phyloP scores from a whole-genome alignment of 768 basidiomycete species.

The Hygrocybe coccinea region DNA sequence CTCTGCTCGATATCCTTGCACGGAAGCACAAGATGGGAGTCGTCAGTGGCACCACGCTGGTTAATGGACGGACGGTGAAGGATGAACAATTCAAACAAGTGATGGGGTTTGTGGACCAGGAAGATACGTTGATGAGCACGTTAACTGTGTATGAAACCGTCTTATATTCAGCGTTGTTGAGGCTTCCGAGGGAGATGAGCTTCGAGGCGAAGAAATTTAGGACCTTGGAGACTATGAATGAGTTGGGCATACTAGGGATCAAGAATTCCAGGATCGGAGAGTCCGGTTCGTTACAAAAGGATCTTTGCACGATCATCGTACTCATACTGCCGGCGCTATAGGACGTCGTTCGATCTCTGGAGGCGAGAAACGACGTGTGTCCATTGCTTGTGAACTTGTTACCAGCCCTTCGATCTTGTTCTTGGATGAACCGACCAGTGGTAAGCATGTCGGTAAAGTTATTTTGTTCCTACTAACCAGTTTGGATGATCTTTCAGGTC shows the following conservation, averaged over 20 bases:
- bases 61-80: slow-evolving; percentile 79
- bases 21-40: slow-evolving; percentile 79
- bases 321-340: slow-evolving; percentile 23
- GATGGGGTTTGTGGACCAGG: slow-evolving; percentile 95
- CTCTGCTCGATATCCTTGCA: slow-evolving; percentile 93
- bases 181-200: slow-evolving; percentile 93
- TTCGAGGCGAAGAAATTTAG: slow-evolving; percentile 91
- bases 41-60: slow-evolving; percentile 68
- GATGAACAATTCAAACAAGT: slow-evolving; percentile 77
- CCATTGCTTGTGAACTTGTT: slow-evolving; percentile 96
- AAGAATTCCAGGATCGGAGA: slow-evolving; percentile 88
- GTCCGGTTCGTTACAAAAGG: slow-evolving; percentile 47
- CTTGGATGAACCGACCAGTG: slow-evolving; percentile 95
- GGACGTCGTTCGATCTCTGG: slow-evolving; percentile 90
- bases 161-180: slow-evolving; percentile 83
- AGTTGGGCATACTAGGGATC: slow-evolving; percentile 88
- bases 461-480: neutral
- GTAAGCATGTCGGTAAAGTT: slow-evolving; percentile 38
- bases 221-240: slow-evolving; percentile 93
- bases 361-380: slow-evolving; percentile 94
- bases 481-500: slow-evolving; percentile 43
- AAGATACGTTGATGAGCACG: slow-evolving; percentile 95
- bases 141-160: slow-evolving; percentile 98
- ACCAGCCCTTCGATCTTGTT: slow-evolving; percentile 95
- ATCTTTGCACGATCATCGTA: neutral